Base-by-base conservation (phyloP, 495 filamentous ascomycete species). In the Parachaetomium inaequale region DNA sequence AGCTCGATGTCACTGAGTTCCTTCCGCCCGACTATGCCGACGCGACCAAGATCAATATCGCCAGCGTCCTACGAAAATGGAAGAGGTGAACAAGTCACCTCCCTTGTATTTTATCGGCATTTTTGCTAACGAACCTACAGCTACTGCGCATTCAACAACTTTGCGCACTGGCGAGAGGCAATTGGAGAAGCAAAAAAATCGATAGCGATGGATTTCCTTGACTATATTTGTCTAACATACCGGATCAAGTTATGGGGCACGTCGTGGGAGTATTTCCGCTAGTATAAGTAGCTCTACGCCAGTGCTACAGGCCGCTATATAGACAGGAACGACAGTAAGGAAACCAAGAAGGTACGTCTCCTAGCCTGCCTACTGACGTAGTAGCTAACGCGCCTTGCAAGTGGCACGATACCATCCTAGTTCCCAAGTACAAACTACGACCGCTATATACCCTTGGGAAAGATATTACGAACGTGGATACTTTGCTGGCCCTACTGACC, bases 271-370 rank as follows among this genome's bases (percentile, higher is more conserved):
- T 73, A 68, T 64, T 63, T 66, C 58, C 65, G 68, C 57, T 58
- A 68, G 64, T 62, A 66, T 51, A 62, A 70, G 52, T 66, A 69
- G 61, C 67, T 66, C 3, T 67, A 66, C 55, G 63, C 58, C 54
- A 51, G 42, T 55, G 46, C 55, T 8, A 71, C 61, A 54, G 68
- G 66, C 50, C 47, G 40, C 59, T 59, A 51, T n/a, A 61, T 71
- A 51, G 63, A 77, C 56, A 65, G 57, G 32, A 71, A 74, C 60
- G 55, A 71, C 57, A 46, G 10, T 46, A 62, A 57, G 23, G 66
- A 71, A 55, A 47, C 77, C 65, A 46, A 74, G 59, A 77, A 75
- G 70, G 73, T 76, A 74, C 68, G 66, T 64, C 68, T 50, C 62
- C 53, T n/a, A 7, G 23, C 49, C 38, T 50, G 64, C 52, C 55